Conservation (phyloP, 106 monocot species). For the Platanthera guangdongensis region DNA sequence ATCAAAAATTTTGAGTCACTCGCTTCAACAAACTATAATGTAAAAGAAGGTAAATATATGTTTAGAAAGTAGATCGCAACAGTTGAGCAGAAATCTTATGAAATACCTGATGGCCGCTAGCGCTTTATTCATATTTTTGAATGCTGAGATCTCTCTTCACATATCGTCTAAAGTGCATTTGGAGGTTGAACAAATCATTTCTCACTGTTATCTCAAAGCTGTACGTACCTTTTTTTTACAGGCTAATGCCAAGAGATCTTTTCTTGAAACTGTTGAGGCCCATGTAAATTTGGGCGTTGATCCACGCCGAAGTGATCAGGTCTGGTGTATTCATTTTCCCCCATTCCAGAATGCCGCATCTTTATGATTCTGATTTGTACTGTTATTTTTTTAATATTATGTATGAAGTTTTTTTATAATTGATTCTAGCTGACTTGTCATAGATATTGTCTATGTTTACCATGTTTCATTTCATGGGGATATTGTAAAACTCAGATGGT, state of each 20-base stretch:
- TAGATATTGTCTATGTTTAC: background rate
- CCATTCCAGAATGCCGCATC: background rate
- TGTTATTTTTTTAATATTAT: background rate
- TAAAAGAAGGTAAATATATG: no score
- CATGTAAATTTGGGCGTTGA: conserved; percentile 85
- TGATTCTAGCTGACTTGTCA: background rate
- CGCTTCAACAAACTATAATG: no score
- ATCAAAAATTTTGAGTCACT: no score
- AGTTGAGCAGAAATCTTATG: background rate
- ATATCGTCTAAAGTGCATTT: conserved; percentile 1
- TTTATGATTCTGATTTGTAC: background rate
- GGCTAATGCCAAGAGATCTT: conserved; percentile 57
- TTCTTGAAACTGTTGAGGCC: conserved; percentile 86
- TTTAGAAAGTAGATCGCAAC: no score
- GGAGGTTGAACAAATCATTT: background rate
- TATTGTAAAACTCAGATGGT: conserved; percentile 51
- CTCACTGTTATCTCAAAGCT: background rate
- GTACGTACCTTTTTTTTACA: conserved; percentile 17
- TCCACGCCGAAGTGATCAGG: conserved; percentile 94
- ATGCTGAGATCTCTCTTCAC: background rate
- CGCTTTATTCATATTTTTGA: background rate
- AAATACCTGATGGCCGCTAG: background rate
- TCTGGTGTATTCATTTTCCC: conserved; percentile 9
- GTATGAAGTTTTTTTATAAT: background rate
- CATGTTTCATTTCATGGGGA: background rate